phyloP scores from a whole-genome alignment of 768 basidiomycete species.

The Leccinellum albellum region DNA sequence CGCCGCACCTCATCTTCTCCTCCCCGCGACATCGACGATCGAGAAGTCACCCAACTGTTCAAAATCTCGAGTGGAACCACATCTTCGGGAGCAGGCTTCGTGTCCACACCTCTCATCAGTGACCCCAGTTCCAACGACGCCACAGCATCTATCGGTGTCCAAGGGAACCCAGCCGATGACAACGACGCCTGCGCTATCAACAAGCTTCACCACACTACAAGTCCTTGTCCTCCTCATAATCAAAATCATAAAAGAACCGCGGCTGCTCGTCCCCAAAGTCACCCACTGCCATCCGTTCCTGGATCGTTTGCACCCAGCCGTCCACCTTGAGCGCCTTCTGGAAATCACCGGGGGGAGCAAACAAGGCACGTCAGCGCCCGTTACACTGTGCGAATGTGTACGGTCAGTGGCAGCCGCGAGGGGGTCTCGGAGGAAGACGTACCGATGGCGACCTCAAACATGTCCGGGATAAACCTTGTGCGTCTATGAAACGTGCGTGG shows the following conservation, averaged over 20 bases:
- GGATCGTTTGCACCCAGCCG: slow-evolving; percentile 74
- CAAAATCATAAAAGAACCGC: slow-evolving; percentile 51
- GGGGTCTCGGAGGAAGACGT: slow-evolving; percentile 30
- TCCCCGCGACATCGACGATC: slow-evolving; percentile 35
- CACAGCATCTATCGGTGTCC: slow-evolving; percentile 12
- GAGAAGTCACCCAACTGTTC: slow-evolving; percentile 49
- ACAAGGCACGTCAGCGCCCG: slow-evolving; percentile 60
- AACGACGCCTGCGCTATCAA: neutral
- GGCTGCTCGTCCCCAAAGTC: slow-evolving; percentile 62
- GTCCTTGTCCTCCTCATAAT: slow-evolving; percentile 35
- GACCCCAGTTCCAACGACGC: slow-evolving; percentile 18
- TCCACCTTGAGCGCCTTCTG: slow-evolving; percentile 73
- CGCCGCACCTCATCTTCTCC: too few species aligned
- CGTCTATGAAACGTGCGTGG: slow-evolving; percentile 59
- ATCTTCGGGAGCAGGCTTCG: slow-evolving; percentile 55
- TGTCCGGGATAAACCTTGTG: slow-evolving; percentile 71
- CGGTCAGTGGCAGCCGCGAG: slow-evolving; percentile 44
- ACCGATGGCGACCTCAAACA: slow-evolving; percentile 27
- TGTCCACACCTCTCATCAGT: slow-evolving; percentile 34
- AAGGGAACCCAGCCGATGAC: slow-evolving; percentile 4
- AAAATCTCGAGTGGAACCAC: slow-evolving; percentile 66
- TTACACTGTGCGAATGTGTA: slow-evolving; percentile 76
- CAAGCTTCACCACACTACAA: slow-evolving; percentile 16
- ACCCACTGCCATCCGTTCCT: slow-evolving; percentile 59
- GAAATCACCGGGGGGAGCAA: slow-evolving; percentile 24